phyloP scores from a whole-genome alignment of 2,329 filamentous ascomycete species.

The Massarina eburnea region DNA sequence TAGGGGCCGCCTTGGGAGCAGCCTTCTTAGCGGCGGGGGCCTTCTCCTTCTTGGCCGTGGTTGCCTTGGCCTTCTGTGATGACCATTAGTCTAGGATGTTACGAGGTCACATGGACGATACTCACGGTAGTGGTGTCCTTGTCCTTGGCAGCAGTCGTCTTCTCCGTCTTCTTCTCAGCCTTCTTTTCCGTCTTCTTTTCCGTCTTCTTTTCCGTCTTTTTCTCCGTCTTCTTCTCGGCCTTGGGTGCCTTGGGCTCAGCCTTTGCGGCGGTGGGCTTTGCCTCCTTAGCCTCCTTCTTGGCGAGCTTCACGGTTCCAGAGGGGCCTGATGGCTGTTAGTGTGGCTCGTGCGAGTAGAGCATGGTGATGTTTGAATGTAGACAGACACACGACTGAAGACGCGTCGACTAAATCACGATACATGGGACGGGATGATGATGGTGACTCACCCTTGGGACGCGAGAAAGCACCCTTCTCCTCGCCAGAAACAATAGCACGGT shows the following conservation, averaged over 20 bases:
- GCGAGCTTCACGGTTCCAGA: conserved; percentile 92
- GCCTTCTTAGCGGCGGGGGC: conserved; percentile 37
- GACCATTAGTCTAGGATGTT: conserved; percentile 13
- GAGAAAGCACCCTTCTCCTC: conserved; percentile 85
- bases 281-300: conserved; percentile 70
- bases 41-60: conserved; percentile 29
- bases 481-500: conserved; percentile 78
- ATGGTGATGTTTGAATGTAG: background rate
- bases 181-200: conserved; percentile 35
- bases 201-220: conserved; percentile 23
- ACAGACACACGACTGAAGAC: conserved; percentile 1
- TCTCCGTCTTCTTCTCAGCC: conserved; percentile 39
- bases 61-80: conserved; percentile 30
- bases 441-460: conserved; percentile 80
- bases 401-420: background rate
- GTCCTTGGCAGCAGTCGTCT: conserved; percentile 27
- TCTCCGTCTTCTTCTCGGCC: conserved; percentile 26
- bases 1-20: conserved; percentile 43
- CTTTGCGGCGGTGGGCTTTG: conserved; percentile 34
- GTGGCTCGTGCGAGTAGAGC: background rate
- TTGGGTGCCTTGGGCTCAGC: conserved; percentile 46
- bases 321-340: conserved; percentile 58
- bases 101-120: background rate
- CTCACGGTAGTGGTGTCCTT: conserved; percentile 29
- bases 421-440: background rate